Conservation (phyloP, 345 rosid species). For the Ricinus communis region DNA sequence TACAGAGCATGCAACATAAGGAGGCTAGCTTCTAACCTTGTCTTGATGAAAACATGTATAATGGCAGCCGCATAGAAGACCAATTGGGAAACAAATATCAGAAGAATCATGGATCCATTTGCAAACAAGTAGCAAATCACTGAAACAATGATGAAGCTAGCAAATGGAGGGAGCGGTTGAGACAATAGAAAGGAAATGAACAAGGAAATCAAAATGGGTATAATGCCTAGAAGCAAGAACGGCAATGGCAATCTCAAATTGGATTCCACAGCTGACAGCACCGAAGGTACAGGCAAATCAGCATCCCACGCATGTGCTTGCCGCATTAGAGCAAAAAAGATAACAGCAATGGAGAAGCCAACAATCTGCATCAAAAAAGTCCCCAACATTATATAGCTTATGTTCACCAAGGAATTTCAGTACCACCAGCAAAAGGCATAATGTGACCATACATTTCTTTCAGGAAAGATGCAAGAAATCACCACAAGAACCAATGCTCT, state of each 20-base stretch:
- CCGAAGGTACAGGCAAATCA: slow-evolving; percentile 64
- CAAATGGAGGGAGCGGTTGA: slow-evolving; percentile 69
- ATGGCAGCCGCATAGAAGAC: slow-evolving; percentile 71
- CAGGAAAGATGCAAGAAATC: neutral
- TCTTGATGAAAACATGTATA: slow-evolving; percentile 58
- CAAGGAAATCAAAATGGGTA: slow-evolving; percentile 58
- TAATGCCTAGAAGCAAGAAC: slow-evolving; percentile 50
- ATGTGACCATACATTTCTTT: neutral
- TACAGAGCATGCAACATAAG: neutral
- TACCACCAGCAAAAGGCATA: neutral
- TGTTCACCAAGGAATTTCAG: neutral
- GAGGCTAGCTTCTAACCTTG: slow-evolving; percentile 48
- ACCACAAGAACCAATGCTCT: neutral
- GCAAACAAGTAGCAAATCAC: slow-evolving; percentile 68
- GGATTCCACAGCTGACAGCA: slow-evolving; percentile 69
- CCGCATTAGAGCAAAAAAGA: slow-evolving; percentile 77
- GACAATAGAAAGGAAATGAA: slow-evolving; percentile 58
- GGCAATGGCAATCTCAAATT: slow-evolving; percentile 82
- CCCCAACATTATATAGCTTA: slow-evolving; percentile 10
- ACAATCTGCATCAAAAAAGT: slow-evolving; percentile 52
- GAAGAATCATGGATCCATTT: slow-evolving; percentile 59
- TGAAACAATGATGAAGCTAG: slow-evolving; percentile 62
- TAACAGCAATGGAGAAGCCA: slow-evolving; percentile 55
- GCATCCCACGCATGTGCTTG: slow-evolving; percentile 78
- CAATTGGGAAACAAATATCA: slow-evolving; percentile 61